Base-by-base conservation (phyloP, 2,329 filamentous ascomycete species). In the Hymenoscyphus linearis region DNA sequence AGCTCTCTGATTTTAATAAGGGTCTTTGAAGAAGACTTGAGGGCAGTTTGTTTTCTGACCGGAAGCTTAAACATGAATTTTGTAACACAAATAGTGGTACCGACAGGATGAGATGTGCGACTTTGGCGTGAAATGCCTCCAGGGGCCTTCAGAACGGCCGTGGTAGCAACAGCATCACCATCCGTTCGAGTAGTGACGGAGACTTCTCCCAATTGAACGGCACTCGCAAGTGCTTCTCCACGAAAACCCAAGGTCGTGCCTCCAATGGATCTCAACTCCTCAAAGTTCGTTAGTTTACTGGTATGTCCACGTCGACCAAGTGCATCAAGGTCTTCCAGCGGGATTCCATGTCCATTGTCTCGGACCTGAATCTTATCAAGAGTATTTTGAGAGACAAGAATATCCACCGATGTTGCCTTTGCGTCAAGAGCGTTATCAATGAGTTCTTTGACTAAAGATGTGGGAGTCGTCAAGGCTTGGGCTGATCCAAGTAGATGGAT, bases 401-500 rank as follows among this genome's bases (percentile, higher is more conserved):
- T 76, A 58, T 89, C 83, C 61, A 93, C 77, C 1, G 80, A 81
- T 1, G 82, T 87, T 13, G 89, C 88, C 58, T 80, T 78, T 7
- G 89, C 87, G 73, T 93, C 89, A 22, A 93, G 80, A 52, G 88
- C 81, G 72, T 93, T 93, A 67, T 93, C 90, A 35, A 93, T 74
- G 3, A 93, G 83, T 73, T 93, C 90, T 70, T 93, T 93, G 67
- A 91, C 82, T 2, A 90, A 75, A 12, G 82, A 81, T 13, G 78
- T 75, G 0, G 89, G 81, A 7, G 83, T 82, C 4, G 81, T 78
- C 56, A 92, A 79, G 53, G 81, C 79, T 66, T 86, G 78, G 2
- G 83, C 78, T 7, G 88, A 85, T 37, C 85, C 82, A 6, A 93
- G 77, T 12, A 83, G 79, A 54, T 80, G 80, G 25, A 81, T 76